Percentiles rank a stretch among this genome's conserved stretches.
Evolutionary conservation across 2,329 filamentous ascomycete species (phyloP).

Genomic region (Penicillium expansum): DNA sequence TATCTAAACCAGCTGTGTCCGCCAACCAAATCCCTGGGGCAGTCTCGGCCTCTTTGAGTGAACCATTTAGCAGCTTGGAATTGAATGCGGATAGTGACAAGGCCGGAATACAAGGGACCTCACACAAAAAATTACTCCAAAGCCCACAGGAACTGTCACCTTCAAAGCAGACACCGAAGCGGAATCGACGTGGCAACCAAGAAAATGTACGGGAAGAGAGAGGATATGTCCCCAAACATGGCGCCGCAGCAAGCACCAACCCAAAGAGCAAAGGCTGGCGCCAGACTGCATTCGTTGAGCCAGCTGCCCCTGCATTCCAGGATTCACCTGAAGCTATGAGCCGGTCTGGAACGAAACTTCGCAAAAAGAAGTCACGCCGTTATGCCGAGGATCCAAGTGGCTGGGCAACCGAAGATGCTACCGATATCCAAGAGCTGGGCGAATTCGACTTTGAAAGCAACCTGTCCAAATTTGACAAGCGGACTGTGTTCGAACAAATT

Average conservation of each 20-base stretch:
- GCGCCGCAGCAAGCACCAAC: slow-evolving; percentile 33
- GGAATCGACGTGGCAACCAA: slow-evolving; percentile 48
- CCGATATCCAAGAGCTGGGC: slow-evolving; percentile 85
- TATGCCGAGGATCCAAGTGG: slow-evolving; percentile 66
- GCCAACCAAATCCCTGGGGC: slow-evolving; percentile 2
- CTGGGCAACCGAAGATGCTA: slow-evolving; percentile 95
- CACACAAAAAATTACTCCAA: slow-evolving; percentile 19
- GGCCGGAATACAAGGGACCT: slow-evolving; percentile 9
- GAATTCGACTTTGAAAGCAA: slow-evolving; percentile 93
- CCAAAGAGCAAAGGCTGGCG: slow-evolving; percentile 64
- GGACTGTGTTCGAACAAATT: slow-evolving; percentile 86
- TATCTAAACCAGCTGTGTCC: slow-evolving; percentile 14
- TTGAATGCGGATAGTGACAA: slow-evolving; percentile 29
- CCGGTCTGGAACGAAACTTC: slow-evolving; percentile 39
- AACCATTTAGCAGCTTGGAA: slow-evolving; percentile 46
- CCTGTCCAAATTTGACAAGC: slow-evolving; percentile 92
- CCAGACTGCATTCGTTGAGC: slow-evolving; percentile 63
- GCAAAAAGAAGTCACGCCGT: slow-evolving; percentile 46
- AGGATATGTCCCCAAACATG: slow-evolving; percentile 38
- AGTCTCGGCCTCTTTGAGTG: slow-evolving; percentile 42
- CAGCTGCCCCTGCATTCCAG: slow-evolving; percentile 40
- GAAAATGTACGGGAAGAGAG: slow-evolving; percentile 47
- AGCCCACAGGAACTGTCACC: slow-evolving; percentile 20
- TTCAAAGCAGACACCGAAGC: slow-evolving; percentile 32
- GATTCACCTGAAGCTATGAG: slow-evolving; percentile 37